A percentile compares a stretch with the other conserved stretches of the same genome.
phyloP scores from a whole-genome alignment of 495 filamentous ascomycete genomes.

The Cenococcum geophilum region DNA sequence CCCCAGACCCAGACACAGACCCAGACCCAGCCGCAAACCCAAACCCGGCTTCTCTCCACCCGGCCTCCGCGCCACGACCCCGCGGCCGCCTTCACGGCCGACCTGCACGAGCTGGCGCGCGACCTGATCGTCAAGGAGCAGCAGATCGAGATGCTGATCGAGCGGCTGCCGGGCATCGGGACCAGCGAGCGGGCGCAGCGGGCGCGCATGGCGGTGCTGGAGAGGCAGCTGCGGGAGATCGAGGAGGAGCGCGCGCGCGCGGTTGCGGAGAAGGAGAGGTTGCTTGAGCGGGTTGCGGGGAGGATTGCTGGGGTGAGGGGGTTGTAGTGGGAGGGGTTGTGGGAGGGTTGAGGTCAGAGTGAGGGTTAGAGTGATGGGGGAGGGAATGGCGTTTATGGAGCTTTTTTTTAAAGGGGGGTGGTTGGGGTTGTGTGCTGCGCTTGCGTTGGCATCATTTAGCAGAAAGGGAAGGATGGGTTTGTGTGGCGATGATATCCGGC shows the following conservation, averaged over 20 bases:
- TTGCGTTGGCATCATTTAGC: too few species aligned
- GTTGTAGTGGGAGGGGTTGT: background rate
- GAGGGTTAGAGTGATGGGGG: background rate
- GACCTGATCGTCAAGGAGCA: conserved; percentile 88
- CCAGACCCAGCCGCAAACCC: background rate
- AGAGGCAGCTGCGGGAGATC: conserved; percentile 65
- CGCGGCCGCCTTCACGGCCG: conserved; percentile 55
- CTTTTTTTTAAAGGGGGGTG: too few species aligned
- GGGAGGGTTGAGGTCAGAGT: background rate
- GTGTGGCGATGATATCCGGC: too few species aligned
- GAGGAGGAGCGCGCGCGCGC: conserved; percentile 66
- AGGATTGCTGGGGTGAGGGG: conserved; percentile 51
- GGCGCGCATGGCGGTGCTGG: conserved; percentile 63
- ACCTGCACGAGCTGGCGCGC: conserved; percentile 73
- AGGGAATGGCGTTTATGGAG: too few species aligned
- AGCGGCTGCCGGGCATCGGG: conserved; percentile 76
- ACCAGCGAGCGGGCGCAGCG: conserved; percentile 80
- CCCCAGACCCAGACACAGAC: background rate
- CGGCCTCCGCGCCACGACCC: conserved; percentile 30
- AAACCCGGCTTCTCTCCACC: conserved; percentile 53
- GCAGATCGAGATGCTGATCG: conserved; percentile 86
- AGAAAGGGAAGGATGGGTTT: too few species aligned
- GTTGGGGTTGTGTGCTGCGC: too few species aligned
- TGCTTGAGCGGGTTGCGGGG: conserved; percentile 61
- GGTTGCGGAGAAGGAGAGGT: conserved; percentile 61